Evolutionary conservation across 148 eudicot species (phyloP), one percentile per base, ranked within the genome.

Genomic region (Camellia lanceoleosa): DNA sequence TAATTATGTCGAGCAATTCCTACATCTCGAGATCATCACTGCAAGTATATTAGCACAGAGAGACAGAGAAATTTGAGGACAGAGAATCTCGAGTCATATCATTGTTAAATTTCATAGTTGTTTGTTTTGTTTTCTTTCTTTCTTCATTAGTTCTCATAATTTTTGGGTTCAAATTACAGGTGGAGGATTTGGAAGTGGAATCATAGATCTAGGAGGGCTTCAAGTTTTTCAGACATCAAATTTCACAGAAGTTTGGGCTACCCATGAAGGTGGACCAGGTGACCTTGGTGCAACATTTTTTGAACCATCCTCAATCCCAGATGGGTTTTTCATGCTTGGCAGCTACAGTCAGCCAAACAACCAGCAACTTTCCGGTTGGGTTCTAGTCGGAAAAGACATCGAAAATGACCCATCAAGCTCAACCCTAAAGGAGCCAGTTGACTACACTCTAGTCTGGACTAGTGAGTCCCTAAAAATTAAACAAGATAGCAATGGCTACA

Each of bases 191-290:
- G 79, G 44, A 58, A 83, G 71, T 74, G 82, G 85, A 69, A 66
- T 14, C 30, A 79, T 83, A 79, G 85, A 83, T 79, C 79, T 83
- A 13, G 85, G 85, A 47, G 86, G 83, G 15, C 82, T 84, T 30
- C 19, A 75, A 56, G 86, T 84, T 9, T 71, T 44, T 44, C 80
- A 84, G 65, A 56, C 73, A 8, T 38, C 80, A 56, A 18, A 80
- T 8, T 84, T 84, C 52, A 80, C 30, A 13, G 77, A 84, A 71
- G 61, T 84, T 20, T 84, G 86, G 86, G 82, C 83, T 19, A 49
- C 74, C 42, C 2, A 80, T 61, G 77, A 84, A 80, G 83, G 83
- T 0, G 86, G 86, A 80, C 82, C 67, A 75, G 76, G 30, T 30
- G 62, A 81, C 59, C 76, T 76, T 60, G 84, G 84, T 11, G 84